Percentiles rank a stretch among this genome's conserved stretches.
These are phyloP conservation scores for Aegilops longissima DNA, from an alignment of 176 grass and related monocot genomes.

Conservation along the genomic window DNA sequence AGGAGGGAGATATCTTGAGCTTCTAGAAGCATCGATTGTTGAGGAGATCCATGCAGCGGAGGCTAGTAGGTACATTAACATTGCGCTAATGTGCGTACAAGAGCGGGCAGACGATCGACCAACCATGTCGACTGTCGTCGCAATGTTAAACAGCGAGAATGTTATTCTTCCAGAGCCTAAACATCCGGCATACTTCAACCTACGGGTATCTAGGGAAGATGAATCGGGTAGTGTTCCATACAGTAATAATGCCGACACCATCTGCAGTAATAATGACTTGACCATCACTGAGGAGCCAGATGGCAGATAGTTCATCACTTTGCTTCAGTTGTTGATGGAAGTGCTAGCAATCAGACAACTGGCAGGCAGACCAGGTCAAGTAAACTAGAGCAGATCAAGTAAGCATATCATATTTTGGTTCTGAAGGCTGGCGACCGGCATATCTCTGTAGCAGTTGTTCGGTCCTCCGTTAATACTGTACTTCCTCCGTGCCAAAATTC, in stretches of 20 bases:
- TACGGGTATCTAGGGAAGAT: neutral
- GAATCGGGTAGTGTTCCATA: neutral
- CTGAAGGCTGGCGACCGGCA: no score
- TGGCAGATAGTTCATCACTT: slow-evolving; percentile 12
- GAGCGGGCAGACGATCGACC: slow-evolving; percentile 31
- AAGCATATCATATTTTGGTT: no score
- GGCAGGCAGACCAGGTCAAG: neutral
- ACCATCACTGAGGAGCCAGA: slow-evolving; percentile 19
- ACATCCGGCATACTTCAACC: slow-evolving; percentile 33
- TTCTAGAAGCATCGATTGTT: slow-evolving; percentile 16
- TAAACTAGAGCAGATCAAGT: neutral
- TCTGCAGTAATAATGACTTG: slow-evolving; percentile 11
- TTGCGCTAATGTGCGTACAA: slow-evolving; percentile 39
- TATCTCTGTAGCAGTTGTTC: no score
- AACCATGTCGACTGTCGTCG: slow-evolving; percentile 30
- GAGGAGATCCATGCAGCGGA: neutral
- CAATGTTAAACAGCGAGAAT: slow-evolving; percentile 20
- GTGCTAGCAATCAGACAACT: neutral
- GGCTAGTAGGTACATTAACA: slow-evolving; percentile 22
- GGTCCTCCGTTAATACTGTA: neutral
- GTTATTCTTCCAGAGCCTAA: slow-evolving; percentile 18
- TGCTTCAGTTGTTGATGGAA: neutral
- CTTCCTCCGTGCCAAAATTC: no score
- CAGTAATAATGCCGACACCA: no score
- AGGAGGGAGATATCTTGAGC: slow-evolving; percentile 19